Conservation (phyloP, 805 yeast genomes). For the Jamesozyma rosinii region DNA sequence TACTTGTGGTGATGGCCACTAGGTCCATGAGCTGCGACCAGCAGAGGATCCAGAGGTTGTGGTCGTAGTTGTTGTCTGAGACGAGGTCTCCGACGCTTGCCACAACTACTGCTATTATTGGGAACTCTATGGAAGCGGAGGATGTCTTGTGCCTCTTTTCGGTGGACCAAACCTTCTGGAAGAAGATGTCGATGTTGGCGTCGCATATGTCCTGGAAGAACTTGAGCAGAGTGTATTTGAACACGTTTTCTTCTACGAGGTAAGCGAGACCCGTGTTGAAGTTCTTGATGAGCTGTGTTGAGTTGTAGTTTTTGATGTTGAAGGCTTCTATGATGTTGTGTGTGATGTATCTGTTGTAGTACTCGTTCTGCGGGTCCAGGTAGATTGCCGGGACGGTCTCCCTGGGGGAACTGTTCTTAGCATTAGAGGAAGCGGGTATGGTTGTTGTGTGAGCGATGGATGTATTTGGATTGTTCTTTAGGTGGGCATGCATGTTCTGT, state of each 20-base stretch:
- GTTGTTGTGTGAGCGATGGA: no score
- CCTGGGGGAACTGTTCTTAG: no score
- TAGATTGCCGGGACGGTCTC: no score
- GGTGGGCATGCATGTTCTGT: no score
- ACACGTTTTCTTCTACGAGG: not conserved
- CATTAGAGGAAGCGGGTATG: no score
- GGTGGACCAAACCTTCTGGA: not conserved
- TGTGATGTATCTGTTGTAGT: not conserved
- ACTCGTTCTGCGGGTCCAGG: constrained; percentile 1
- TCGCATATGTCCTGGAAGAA: not conserved
- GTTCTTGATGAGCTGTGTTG: not conserved
- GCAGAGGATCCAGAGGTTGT: constrained; percentile 2
- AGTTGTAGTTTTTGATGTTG: not conserved
- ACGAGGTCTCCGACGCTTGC: constrained; percentile 1
- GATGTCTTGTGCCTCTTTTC: not conserved
- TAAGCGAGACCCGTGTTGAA: constrained; percentile 1
- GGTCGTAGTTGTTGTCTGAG: constrained; percentile 1
- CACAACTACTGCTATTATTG: not conserved
- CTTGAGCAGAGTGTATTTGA: not conserved
- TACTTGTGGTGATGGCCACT: not conserved
- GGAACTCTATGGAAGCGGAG: not conserved
- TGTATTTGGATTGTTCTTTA: no score
- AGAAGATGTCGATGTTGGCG: not conserved
- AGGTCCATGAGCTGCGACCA: constrained; percentile 3
- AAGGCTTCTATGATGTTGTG: not conserved